Evolutionary conservation across 176 grass and related monocot genomes (phyloP), one percentile per base, ranked within the genome.

Genomic region (Triticum monococcum): DNA sequence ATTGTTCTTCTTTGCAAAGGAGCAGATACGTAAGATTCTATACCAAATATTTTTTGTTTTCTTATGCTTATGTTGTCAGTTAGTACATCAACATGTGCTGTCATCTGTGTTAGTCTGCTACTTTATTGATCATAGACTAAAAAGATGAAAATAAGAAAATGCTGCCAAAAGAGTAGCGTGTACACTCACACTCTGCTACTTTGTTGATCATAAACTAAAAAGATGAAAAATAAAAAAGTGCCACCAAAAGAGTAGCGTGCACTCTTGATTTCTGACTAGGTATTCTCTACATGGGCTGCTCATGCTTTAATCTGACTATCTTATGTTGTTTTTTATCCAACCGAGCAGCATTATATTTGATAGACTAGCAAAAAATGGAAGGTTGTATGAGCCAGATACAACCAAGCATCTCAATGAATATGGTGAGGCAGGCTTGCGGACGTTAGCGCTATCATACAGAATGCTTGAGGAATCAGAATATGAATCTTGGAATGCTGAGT

Each of bases 1-100:
- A 96, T 94, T 88, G 75, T 94, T 86, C 94, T 99, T 85, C 84
- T 99, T 35, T 99, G 97, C 92, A 99, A 99, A 91, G 97, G 97
- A 76, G 97, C 94, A 88, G 94, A 99, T 76, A 96, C 90, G 97
- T 96, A 91, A 48, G 36, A 68, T 79, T 48, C 43, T 87, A 24
- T 85, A 23, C 50, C 9, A 64, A 64, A 80, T 64, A 64, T 52
- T 64, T 83, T 69, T 86, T 68, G 26, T 73, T 83, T 83, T 37
- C 35, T 24, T 26, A 16, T 62, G 37, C 37, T 57, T 72, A 31
- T 75, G 40, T 86, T 72, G 72, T 28, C 65, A 18, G 12, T 74
- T 88, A 30, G 74, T 38, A 48, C 48, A 52, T 65, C 64, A 92
- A 23, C 33, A 50, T 87, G 14, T 32, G 23, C 14, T 11, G 71